Evolutionary conservation across 1,284 basidiomycete genomes (phyloP), one percentile per base, ranked within the genome.

Genomic region (Pascua guehoae): DNA sequence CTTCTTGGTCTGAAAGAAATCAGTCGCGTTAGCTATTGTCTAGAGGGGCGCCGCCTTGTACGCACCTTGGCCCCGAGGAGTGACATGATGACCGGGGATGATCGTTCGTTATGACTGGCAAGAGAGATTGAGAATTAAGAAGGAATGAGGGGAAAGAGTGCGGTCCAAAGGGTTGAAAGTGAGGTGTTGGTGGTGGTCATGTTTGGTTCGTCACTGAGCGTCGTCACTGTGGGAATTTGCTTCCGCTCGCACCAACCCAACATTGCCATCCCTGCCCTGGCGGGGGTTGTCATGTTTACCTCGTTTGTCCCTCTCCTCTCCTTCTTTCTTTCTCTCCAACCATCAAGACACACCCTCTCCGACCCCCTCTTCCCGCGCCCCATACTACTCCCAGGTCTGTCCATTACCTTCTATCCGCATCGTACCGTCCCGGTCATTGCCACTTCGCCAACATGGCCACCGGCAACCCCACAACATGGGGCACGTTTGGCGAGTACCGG

Each of bases 1-100:
- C 66, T 72, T 73, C 52, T 69, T 70, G 58, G 72, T 74, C 72
- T 74, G 60, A 55, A 54, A 56, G 62, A 67, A 68, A 67, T 52
- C 68, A 70, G 66, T 66, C 66, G 66, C 66, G 66, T 64, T 8
- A 5, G 4, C 12, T 11, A 4, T 3, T 32, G 24, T 32, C 24
- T 7, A 32, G 3, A 7, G 4, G 3, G 24, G 12, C 39, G 15
- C 36, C 10, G 12, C 8, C 8, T 18, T 10, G 17, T 1, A 66
- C 69, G 65, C 58, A 73, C 71, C 61, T 54, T 64, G n/a, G 49
- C 49, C 38, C 64, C 65, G n/a, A 70, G 36, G n/a, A 24, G 42
- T 11, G 69, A 64, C 71, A 73, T 72, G 18, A 24, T 56, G 47
- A 10, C 12, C 7, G 1, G 32, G 24, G 14, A 17, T 42, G 18